Conservation (phyloP, 306 rosid species). For the Sicyos baderoa region DNA sequence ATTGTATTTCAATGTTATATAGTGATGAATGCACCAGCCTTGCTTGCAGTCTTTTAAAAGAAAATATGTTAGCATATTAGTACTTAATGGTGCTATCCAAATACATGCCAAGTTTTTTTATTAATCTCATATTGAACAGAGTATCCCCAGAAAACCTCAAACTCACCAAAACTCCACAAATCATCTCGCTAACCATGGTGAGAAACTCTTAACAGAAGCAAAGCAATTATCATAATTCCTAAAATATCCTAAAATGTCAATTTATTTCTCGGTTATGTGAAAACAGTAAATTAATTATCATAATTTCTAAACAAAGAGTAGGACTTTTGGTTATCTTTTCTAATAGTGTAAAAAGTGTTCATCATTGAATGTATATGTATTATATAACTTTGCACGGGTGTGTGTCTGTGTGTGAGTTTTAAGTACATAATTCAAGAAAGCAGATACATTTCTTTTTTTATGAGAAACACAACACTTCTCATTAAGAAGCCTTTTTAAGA, state of each 20-base stretch:
- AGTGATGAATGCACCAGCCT: conserved; percentile 8
- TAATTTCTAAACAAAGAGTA: neutral
- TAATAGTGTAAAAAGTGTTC: neutral
- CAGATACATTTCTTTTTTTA: neutral
- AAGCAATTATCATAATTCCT: neutral
- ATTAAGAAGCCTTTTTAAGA: neutral
- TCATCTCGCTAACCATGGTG: neutral
- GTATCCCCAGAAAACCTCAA: conserved; percentile 7
- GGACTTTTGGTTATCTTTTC: neutral
- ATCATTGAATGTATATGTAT: neutral
- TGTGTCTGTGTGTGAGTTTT: neutral
- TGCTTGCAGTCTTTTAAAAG: neutral
- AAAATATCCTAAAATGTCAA: neutral
- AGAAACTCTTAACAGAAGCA: neutral
- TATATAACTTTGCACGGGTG: neutral
- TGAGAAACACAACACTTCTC: neutral
- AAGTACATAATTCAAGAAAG: neutral
- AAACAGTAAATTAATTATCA: conserved; percentile 1
- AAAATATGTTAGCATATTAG: neutral
- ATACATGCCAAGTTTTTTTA: neutral
- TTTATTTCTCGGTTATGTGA: neutral
- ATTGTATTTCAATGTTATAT: conserved; percentile 3
- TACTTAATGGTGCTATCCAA: conserved; percentile 6
- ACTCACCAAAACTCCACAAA: neutral
- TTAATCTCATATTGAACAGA: neutral